Evolutionary conservation across 1,284 basidiomycete species (phyloP).

Genomic region (Caloboletus firmus): DNA sequence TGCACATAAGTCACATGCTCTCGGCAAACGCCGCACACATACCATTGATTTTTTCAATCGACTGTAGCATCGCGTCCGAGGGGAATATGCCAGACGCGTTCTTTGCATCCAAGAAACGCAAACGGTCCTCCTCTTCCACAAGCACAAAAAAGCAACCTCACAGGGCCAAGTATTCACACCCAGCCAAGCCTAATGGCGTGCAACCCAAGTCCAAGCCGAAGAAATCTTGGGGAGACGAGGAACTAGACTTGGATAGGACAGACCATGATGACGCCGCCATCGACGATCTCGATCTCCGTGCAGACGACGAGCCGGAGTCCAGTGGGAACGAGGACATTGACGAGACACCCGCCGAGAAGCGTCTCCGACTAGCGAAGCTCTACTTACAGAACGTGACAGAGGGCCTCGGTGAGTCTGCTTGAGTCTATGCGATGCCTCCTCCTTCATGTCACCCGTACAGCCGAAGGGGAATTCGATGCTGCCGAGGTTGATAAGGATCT

Average conservation of each 20-base stretch:
- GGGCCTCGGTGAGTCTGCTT: conserved; percentile 58
- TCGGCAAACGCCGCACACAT: conserved; percentile 20
- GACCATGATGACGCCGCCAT: conserved; percentile 61
- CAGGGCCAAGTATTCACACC: conserved; percentile 17
- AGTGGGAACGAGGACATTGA: conserved; percentile 80
- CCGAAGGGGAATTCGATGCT: conserved; percentile 88
- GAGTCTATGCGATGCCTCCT: not conserved
- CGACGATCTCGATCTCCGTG: conserved; percentile 78
- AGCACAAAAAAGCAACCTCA: conserved; percentile 29
- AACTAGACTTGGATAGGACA: conserved; percentile 65
- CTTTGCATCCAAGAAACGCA: conserved; percentile 73
- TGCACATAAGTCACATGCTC: conserved; percentile 11
- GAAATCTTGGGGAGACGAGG: conserved; percentile 59
- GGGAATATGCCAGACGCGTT: conserved; percentile 75
- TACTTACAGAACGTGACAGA: conserved; percentile 88
- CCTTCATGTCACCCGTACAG: conserved; percentile 36
- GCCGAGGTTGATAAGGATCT: conserved; percentile 92
- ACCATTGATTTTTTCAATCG: conserved; percentile 24
- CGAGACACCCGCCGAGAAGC: conserved; percentile 94
- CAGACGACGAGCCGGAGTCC: conserved; percentile 54
- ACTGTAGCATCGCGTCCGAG: not conserved
- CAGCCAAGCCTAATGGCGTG: conserved; percentile 31
- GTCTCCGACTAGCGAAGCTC: conserved; percentile 85
- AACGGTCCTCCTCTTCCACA: conserved; percentile 45
- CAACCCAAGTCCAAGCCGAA: conserved; percentile 28